These are phyloP conservation scores for Paraurostyla sp. DNA, from an alignment of 73 alveolate genomes.

Conservation along the genomic window DNA sequence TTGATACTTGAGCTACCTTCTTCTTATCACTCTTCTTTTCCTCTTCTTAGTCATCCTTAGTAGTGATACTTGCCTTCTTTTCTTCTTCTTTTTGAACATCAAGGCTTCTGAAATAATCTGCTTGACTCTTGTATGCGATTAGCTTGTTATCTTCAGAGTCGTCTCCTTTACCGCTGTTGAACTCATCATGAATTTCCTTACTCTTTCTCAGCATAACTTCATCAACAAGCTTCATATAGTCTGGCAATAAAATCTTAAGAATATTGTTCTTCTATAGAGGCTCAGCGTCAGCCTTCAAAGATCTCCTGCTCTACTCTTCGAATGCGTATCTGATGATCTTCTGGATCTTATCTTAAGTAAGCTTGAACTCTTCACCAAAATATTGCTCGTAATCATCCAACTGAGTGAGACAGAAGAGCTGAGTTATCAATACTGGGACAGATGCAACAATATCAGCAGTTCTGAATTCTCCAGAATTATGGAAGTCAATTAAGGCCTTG, in stretches of 20 bases:
- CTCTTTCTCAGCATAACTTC: slow-evolving; percentile 20
- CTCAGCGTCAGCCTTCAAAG: slow-evolving; percentile 57
- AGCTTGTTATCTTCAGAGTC: neutral
- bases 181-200: slow-evolving; percentile 29
- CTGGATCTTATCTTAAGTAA: neutral
- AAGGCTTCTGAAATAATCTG: neutral
- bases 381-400: slow-evolving; percentile 41
- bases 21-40: slow-evolving; percentile 9
- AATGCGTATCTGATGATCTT: slow-evolving; percentile 59
- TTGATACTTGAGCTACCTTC: no score
- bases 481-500: slow-evolving; percentile 22
- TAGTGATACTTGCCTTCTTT: slow-evolving; percentile 4
- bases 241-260: neutral
- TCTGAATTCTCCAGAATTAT: slow-evolving; percentile 37
- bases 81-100: slow-evolving; percentile 2
- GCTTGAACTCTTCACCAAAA: neutral
- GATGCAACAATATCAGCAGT: slow-evolving; percentile 55
- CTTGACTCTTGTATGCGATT: neutral
- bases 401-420: slow-evolving; percentile 11
- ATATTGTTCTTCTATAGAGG: slow-evolving; percentile 28
- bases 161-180: neutral
- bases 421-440: slow-evolving; percentile 52
- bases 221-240: neutral
- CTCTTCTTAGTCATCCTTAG: slow-evolving; percentile 2
- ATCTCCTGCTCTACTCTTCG: slow-evolving; percentile 68